These are phyloP conservation scores for Flaveria trinervia DNA, from an alignment of 129 eudicot species.

Conservation along the genomic window DNA sequence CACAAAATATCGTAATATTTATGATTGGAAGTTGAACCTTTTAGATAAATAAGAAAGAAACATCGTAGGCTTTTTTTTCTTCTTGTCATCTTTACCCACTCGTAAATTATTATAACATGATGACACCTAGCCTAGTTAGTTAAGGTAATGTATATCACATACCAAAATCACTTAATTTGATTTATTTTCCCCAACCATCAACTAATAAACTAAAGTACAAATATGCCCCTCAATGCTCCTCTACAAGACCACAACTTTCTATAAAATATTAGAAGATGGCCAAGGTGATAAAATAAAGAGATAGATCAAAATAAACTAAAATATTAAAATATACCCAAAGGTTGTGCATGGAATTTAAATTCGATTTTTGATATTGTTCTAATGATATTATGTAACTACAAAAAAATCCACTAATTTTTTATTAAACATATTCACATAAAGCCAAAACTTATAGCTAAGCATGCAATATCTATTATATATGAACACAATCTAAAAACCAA, in stretches of 20 bases:
- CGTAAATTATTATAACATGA: slow-evolving; percentile 25
- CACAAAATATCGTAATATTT: background rate
- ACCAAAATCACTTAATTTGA: slow-evolving; percentile 25
- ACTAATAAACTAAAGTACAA: slow-evolving; percentile 11
- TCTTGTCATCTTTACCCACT: background rate
- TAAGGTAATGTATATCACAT: slow-evolving; percentile 16
- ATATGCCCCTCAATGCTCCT: slow-evolving; percentile 4
- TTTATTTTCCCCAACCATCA: slow-evolving; percentile 30
- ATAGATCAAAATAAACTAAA: background rate
- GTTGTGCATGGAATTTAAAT: background rate
- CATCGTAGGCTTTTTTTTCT: slow-evolving; percentile 10
- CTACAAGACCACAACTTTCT: background rate
- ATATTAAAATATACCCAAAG: background rate
- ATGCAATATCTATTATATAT: no score
- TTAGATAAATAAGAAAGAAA: slow-evolving; percentile 11
- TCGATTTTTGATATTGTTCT: background rate
- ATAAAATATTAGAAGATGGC: background rate
- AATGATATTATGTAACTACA: background rate
- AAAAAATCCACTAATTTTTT: background rate
- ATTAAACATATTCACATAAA: background rate
- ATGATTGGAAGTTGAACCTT: background rate
- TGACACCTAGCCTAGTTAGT: slow-evolving; percentile 26
- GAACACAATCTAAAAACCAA: no score
- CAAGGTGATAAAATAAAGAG: background rate
- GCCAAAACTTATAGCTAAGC: no score